phyloP scores from a whole-genome alignment of 2,329 filamentous ascomycete species.

The Seiridium unicorne region DNA sequence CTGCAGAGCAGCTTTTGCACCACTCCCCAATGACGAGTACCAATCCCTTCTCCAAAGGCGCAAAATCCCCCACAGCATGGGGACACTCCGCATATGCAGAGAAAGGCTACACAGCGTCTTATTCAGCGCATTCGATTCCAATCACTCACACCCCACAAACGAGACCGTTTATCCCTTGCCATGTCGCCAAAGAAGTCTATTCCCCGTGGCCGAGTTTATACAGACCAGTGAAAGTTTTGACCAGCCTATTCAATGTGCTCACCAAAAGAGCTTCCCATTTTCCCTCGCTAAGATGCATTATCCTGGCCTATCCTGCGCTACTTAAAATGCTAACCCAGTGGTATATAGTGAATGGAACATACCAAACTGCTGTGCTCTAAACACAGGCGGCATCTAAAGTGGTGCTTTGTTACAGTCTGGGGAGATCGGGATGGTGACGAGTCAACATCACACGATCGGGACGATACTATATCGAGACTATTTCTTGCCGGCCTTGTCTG shows the following conservation, averaged over 20 bases:
- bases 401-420: too few relatives aligned
- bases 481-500: slow-evolving; percentile 36
- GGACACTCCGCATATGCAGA: slow-evolving; percentile 3
- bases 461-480: slow-evolving; percentile 25
- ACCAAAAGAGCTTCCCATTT: background rate
- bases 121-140: background rate
- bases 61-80: background rate
- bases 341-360: background rate
- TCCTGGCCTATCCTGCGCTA: background rate
- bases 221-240: too few relatives aligned
- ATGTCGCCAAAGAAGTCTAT: too few relatives aligned
- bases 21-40: background rate
- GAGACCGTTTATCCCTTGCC: background rate
- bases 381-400: background rate
- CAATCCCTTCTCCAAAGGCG: background rate
- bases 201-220: too few relatives aligned
- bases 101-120: background rate
- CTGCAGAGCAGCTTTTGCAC: background rate
- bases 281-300: background rate
- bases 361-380: background rate
- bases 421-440: too few relatives aligned
- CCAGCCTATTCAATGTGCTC: too few relatives aligned
- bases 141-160: background rate
- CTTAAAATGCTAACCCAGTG: background rate
- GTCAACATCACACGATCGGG: too few relatives aligned